Evolutionary conservation across 2,329 filamentous ascomycete species (phyloP).

Genomic region (Penicillium sp.): DNA sequence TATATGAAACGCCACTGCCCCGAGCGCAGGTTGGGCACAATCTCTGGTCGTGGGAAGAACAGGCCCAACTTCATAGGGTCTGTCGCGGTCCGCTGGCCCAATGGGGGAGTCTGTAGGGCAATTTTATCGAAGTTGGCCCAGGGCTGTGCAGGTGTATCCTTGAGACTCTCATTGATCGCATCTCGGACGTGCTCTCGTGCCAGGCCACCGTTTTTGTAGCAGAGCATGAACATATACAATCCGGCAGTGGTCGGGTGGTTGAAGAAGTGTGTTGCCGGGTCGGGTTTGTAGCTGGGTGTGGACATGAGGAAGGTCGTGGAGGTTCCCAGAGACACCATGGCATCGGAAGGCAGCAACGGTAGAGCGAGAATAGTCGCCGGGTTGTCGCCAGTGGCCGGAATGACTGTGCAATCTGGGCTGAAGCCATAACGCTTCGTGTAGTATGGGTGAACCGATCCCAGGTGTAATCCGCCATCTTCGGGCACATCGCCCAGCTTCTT

Average conservation of each 20-base stretch:
- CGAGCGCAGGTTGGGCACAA: slow-evolving; percentile 81
- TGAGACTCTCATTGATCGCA: slow-evolving; percentile 57
- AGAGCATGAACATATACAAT: slow-evolving; percentile 99
- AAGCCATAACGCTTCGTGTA: slow-evolving; percentile 78
- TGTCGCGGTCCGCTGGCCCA: slow-evolving; percentile 55
- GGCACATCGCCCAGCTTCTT: slow-evolving; percentile 75
- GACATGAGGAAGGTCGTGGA: slow-evolving; percentile 98
- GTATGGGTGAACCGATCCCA: slow-evolving; percentile 73
- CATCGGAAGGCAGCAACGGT: slow-evolving; percentile 79
- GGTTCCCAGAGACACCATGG: slow-evolving; percentile 90
- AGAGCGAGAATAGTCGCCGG: slow-evolving; percentile 89
- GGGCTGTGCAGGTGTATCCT: slow-evolving; percentile 46
- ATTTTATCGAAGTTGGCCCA: slow-evolving; percentile 80
- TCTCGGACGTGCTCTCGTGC: slow-evolving; percentile 88
- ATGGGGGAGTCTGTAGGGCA: slow-evolving; percentile 62
- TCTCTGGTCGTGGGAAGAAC: slow-evolving; percentile 94
- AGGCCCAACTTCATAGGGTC: slow-evolving; percentile 77
- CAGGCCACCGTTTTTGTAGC: slow-evolving; percentile 96
- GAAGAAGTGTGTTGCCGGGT: slow-evolving; percentile 94
- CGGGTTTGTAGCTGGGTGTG: slow-evolving; percentile 82
- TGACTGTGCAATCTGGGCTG: slow-evolving; percentile 65
- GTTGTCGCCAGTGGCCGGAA: slow-evolving; percentile 93
- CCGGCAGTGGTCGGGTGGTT: slow-evolving; percentile 89
- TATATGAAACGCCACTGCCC: slow-evolving; percentile 83
- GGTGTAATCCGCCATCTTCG: slow-evolving; percentile 71